Evolutionary conservation across 331 rosid genomes (phyloP).

Genomic region (Quercus tomentella): DNA sequence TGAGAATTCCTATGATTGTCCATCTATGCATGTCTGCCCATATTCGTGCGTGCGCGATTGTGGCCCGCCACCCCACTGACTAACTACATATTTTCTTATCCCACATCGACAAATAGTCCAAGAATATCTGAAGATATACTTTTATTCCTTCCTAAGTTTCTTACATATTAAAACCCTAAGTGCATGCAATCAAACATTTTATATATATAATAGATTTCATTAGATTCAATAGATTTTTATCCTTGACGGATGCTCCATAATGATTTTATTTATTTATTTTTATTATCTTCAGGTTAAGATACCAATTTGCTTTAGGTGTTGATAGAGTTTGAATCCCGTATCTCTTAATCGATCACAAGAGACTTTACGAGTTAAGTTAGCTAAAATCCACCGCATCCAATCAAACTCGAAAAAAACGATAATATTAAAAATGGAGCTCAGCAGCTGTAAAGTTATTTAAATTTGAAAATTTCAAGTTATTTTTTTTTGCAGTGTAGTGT

Average conservation of each 20-base stretch:
- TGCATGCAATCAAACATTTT: not conserved
- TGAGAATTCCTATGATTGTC: not conserved
- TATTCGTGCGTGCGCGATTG: not conserved
- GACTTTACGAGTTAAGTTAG: too few species aligned
- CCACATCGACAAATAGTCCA: not conserved
- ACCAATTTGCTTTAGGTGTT: too few species aligned
- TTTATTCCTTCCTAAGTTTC: not conserved
- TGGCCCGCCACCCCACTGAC: conserved; percentile 25
- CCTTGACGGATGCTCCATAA: too few species aligned
- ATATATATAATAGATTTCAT: too few species aligned
- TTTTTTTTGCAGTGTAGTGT: too few species aligned
- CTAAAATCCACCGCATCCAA: too few species aligned
- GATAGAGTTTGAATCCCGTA: too few species aligned
- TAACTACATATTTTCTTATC: conserved; percentile 7
- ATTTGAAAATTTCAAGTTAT: not conserved
- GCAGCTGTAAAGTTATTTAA: not conserved
- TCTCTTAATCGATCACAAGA: too few species aligned
- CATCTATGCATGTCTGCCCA: not conserved
- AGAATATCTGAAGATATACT: not conserved
- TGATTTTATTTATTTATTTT: too few species aligned
- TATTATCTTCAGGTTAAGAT: too few species aligned
- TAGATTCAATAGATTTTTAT: too few species aligned
- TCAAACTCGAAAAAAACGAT: not conserved
- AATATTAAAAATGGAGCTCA: not conserved
- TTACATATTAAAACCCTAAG: not conserved